phyloP scores from a whole-genome alignment of 306 rosid species.

The Trifolium dubium region DNA sequence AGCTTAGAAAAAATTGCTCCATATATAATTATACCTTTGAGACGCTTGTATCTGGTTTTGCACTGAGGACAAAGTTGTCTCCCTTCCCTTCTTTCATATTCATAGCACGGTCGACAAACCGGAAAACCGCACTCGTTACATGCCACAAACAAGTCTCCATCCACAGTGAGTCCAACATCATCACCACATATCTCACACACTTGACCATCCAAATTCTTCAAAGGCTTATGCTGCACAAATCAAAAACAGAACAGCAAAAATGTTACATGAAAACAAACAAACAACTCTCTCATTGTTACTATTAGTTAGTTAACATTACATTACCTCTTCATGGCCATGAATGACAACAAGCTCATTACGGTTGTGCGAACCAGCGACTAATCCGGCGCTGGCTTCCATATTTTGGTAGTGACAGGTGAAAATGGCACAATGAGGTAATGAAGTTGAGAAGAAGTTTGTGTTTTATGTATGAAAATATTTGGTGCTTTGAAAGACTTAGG shows the following conservation, averaged over 20 bases:
- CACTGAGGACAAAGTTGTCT: conserved; percentile 93
- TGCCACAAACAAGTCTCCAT: conserved; percentile 92
- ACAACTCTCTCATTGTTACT: not conserved
- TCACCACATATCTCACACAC: conserved; percentile 98
- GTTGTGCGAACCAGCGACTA: conserved; percentile 49
- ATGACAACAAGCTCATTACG: conserved; percentile 50
- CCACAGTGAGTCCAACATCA: conserved; percentile 86
- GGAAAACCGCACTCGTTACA: conserved; percentile 99
- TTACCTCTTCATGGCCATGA: conserved; percentile 54
- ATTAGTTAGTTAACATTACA: not conserved
- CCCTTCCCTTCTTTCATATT: conserved; percentile 93
- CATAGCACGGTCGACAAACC: conserved; percentile 91
- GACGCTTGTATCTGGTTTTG: conserved; percentile 91
- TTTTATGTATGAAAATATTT: conserved; percentile 41
- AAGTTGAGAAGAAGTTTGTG: conserved; percentile 46
- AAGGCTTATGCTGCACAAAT: conserved; percentile 74
- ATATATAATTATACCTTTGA: conserved; percentile 57
- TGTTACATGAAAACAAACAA: not conserved
- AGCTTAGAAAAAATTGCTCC: not conserved
- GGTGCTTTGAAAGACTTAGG: conserved; percentile 27
- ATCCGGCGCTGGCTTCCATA: conserved; percentile 55
- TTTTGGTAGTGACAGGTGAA: conserved; percentile 39
- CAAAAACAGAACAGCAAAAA: conserved; percentile 23
- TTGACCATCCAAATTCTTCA: conserved; percentile 96
- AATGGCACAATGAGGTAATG: conserved; percentile 51